A percentile compares a stretch with the other conserved stretches of the same genome.
These are phyloP conservation scores for Paramecium bursaria DNA, from an alignment of 73 alveolate species.

Conservation along the genomic window DNA sequence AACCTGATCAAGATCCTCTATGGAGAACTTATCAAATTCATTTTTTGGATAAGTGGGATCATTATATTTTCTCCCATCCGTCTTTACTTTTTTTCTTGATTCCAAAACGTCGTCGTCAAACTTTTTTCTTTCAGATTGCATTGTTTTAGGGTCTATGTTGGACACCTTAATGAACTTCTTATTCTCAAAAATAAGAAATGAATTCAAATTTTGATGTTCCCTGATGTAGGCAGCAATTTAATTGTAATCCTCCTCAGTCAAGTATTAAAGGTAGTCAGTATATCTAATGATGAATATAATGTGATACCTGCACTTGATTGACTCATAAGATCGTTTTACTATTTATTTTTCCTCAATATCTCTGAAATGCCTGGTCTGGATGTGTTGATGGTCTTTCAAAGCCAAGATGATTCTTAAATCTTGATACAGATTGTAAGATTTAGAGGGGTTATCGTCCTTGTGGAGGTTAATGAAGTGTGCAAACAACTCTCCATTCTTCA, in stretches of 20 bases:
- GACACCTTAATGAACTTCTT: background rate
- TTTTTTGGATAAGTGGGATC: constrained; percentile 44
- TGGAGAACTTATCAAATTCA: constrained; percentile 28
- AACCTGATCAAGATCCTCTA: constrained; percentile 47
- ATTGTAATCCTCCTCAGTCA: background rate
- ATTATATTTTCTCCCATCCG: background rate
- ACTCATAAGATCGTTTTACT: constrained; percentile 37
- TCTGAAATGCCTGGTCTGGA: constrained; percentile 25
- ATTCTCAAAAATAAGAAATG: background rate
- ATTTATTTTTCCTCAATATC: constrained; percentile 29
- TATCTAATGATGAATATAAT: background rate
- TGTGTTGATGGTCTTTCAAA: no score
- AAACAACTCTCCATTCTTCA: background rate
- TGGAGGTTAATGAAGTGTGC: background rate
- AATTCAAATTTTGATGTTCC: background rate
- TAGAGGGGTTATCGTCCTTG: background rate
- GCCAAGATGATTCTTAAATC: background rate
- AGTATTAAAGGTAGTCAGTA: background rate
- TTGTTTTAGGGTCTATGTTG: constrained; percentile 1
- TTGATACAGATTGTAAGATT: background rate
- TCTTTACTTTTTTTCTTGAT: constrained; percentile 3
- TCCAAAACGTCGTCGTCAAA: background rate
- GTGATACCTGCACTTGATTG: constrained; percentile 17
- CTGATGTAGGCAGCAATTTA: constrained; percentile 20
- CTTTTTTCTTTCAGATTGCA: constrained; percentile 25